These are phyloP conservation scores for Vigna radiata DNA, from an alignment of 306 rosid species.

Conservation along the genomic window DNA sequence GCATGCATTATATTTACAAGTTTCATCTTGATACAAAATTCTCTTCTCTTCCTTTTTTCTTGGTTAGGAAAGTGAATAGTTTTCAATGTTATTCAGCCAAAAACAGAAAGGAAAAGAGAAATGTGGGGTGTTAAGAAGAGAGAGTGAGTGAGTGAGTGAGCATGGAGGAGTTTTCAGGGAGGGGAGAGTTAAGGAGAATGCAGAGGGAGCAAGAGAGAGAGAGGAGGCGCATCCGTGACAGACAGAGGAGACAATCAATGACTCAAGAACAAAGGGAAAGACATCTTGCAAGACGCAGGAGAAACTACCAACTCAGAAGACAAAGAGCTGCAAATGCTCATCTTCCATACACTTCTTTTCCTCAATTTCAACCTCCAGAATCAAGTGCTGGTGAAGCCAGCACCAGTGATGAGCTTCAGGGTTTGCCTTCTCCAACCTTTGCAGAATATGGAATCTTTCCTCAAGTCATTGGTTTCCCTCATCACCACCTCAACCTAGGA, in stretches of 20 bases:
- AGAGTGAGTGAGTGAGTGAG: slow-evolving; percentile 33
- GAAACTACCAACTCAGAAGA: slow-evolving; percentile 78
- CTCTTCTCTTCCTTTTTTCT: not conserved
- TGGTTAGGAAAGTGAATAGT: slow-evolving; percentile 32
- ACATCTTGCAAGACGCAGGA: slow-evolving; percentile 85
- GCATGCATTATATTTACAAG: not conserved
- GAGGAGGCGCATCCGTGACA: slow-evolving; percentile 76
- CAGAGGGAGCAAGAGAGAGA: slow-evolving; percentile 78
- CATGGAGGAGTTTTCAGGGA: slow-evolving; percentile 58
- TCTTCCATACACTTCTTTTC: slow-evolving; percentile 30
- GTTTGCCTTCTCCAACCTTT: slow-evolving; percentile 33
- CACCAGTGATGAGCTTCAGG: slow-evolving; percentile 49
- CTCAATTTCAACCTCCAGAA: slow-evolving; percentile 41
- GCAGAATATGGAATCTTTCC: slow-evolving; percentile 31
- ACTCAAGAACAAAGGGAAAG: slow-evolving; percentile 81
- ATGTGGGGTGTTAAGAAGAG: slow-evolving; percentile 11
- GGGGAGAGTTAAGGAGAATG: slow-evolving; percentile 52
- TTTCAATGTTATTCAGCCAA: not conserved
- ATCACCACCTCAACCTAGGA: slow-evolving; percentile 41
- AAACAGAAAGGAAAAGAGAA: not conserved
- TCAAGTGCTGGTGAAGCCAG: slow-evolving; percentile 52
- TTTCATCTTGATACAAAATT: slow-evolving; percentile 26
- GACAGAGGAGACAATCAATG: slow-evolving; percentile 84
- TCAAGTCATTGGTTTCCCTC: slow-evolving; percentile 27
- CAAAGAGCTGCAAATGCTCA: slow-evolving; percentile 60